Conservation (phyloP, 1,284 basidiomycete genomes). For the Melampsora americana region DNA sequence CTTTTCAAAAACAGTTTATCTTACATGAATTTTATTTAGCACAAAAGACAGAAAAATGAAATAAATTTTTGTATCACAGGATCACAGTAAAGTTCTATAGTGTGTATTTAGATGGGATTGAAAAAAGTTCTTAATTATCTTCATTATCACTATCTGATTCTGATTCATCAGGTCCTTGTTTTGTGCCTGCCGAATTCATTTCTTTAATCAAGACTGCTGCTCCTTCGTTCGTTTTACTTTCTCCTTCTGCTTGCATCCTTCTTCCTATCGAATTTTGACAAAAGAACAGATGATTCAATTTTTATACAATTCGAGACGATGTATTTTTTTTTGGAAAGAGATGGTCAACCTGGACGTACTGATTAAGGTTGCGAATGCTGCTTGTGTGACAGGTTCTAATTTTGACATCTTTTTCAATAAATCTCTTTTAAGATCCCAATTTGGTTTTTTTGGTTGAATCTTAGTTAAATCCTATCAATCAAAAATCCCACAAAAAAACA, state of each 20-base stretch:
- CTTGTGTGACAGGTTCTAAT: conserved; percentile 32
- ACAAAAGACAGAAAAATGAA: no score
- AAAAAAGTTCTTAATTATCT: background rate
- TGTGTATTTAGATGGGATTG: no score
- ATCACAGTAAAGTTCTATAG: no score
- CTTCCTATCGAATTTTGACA: conserved; percentile 14
- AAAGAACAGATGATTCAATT: background rate
- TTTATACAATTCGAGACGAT: background rate
- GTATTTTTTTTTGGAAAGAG: background rate
- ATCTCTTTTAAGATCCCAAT: conserved; percentile 44
- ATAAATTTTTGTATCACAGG: no score
- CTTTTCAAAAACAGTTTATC: no score
- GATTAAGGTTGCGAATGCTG: conserved; percentile 35
- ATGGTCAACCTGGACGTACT: background rate
- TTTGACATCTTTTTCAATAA: conserved; percentile 34
- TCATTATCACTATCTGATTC: conserved; percentile 16
- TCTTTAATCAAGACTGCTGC: conserved; percentile 37
- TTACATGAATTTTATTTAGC: no score
- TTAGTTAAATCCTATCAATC: conserved; percentile 25
- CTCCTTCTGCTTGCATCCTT: conserved; percentile 37
- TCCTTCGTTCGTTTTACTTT: conserved; percentile 17
- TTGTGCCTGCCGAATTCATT: conserved; percentile 23
- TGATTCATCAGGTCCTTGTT: background rate
- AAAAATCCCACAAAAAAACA: background rate
- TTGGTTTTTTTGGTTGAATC: conserved; percentile 43